Evolutionary conservation across 441 rosid genomes (phyloP).

Genomic region (Jatropha multifida): DNA sequence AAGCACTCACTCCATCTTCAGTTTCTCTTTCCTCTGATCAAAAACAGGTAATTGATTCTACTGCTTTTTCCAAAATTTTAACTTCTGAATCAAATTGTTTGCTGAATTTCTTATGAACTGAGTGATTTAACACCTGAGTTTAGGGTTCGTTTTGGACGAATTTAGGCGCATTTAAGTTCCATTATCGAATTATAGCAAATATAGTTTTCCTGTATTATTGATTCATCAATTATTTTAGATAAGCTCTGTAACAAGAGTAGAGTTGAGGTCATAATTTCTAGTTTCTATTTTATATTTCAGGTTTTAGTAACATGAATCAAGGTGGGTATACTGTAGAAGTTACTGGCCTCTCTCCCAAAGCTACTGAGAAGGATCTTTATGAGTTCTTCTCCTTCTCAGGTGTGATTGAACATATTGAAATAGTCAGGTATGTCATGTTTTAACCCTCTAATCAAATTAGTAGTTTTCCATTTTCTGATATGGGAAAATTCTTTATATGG

Average conservation of each 20-base stretch:
- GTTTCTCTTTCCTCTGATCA: background rate
- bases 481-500: slow-evolving; percentile 9
- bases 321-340: slow-evolving; percentile 60
- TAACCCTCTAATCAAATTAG: background rate
- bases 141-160: background rate
- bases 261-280: background rate
- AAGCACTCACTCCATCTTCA: background rate
- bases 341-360: slow-evolving; percentile 64
- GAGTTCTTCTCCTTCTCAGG: slow-evolving; percentile 86
- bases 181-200: background rate
- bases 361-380: slow-evolving; percentile 57
- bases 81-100: background rate
- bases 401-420: slow-evolving; percentile 53
- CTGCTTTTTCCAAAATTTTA: background rate
- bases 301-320: slow-evolving; percentile 34
- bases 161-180: background rate
- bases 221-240: background rate
- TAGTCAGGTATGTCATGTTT: slow-evolving; percentile 43
- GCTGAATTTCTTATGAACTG: background rate
- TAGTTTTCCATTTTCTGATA: slow-evolving; percentile 2
- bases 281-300: background rate
- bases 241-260: background rate
- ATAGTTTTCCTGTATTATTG: background rate
- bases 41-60: background rate
- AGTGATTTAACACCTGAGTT: background rate